Base-by-base conservation (phyloP, 2,329 filamentous ascomycete genomes). In the Aspergillus sojae region DNA sequence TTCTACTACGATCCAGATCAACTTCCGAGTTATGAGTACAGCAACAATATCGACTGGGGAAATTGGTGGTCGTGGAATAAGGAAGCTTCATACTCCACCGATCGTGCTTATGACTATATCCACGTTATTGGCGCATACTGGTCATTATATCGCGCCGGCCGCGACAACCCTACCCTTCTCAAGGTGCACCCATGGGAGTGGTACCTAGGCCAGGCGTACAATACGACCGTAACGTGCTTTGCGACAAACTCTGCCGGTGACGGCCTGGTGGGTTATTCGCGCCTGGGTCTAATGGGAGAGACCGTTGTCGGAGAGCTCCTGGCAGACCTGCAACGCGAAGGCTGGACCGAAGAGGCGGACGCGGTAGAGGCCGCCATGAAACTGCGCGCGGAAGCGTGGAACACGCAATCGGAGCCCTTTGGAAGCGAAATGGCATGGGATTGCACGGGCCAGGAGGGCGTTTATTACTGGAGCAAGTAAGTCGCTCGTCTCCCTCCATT, bases 391-490 rank as follows among this genome's bases (percentile, higher is more conserved):
- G 65, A 78, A 3, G 68, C 75, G 1, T 89, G 86, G 86, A 72
- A 83, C n/a, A 75, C 74, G 0, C 74, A 83, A 58, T 78, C 79
- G 9, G 82, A 85, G 5, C 86, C 86, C 0, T 89, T 83, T 64
- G 86, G 85, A 0, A 87, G 84, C 57, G 86, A 88, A 70, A 86
- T 86, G 84, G 82, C 85, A 0, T 89, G 86, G 86, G 86, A 89
- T 62, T 87, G 83, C 0, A 88, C 86, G 0, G 86, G 85, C 0
- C 86, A 89, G 65, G 86, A 89, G 70, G 86, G 86, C 0, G 84
- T 88, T 0, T 88, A 86, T 63, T 85, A 85, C 63, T 88, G 86
- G 85, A 77, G 81, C 6, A 82, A 81, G 80, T 81, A 66, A 72
- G 73, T 67, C 21, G 2, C 6, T 30, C 26, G 4, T 28, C 46